Evolutionary conservation across 1,139 yeast species (phyloP), one percentile per base, ranked within the genome.

Genomic region (Geotrichum bryndzae): DNA sequence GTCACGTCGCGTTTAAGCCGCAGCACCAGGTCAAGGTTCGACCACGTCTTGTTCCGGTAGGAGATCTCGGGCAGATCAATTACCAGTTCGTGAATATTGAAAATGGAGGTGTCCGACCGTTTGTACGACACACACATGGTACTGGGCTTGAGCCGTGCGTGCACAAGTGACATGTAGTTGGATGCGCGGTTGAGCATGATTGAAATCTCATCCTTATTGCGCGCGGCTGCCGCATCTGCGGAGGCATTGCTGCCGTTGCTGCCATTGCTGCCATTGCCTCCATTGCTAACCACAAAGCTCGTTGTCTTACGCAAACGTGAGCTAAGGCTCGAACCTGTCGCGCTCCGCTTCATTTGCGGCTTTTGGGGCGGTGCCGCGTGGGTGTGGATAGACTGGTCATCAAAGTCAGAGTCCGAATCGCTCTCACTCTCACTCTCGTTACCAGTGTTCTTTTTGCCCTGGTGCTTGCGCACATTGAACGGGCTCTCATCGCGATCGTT

Each of bases 41-140:
- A 85, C 94, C 96, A 88, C 45, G 90, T 77, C 74, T 85, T 86
- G 72, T 90, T 83, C 54, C 72, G 73, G 70, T 88, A 88, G 63
- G 77, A 80, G 55, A 90, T 75, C 18, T 75, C 76, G 0, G 96
- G 96, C 50, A 89, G 76, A 31, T 79, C 80, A 51, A 91, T 77
- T 33, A 79, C 80, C 64, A 91, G 80, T 64, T 85, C 83, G 66
- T 88, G 86, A 11, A 91, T 88, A 71, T 90, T 90, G 13, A 90
- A 80, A 54, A 91, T 83, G 59, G 86, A 76, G 61, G 82, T 80
- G 54, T 88, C 87, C 13, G 48, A 51, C 15, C 56, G 70, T 69
- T 86, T 85, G 77, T 90, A 90, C 64, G 96, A 88, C 23, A 90
- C 80, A 52, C 85, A 77, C 55, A 91, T 74, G 29, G 78, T 76